A percentile compares a stretch with the other conserved stretches of the same genome.
Evolutionary conservation across 192 early-diverging fungal genomes (phyloP).

Genomic region (Dissophora ornata): DNA sequence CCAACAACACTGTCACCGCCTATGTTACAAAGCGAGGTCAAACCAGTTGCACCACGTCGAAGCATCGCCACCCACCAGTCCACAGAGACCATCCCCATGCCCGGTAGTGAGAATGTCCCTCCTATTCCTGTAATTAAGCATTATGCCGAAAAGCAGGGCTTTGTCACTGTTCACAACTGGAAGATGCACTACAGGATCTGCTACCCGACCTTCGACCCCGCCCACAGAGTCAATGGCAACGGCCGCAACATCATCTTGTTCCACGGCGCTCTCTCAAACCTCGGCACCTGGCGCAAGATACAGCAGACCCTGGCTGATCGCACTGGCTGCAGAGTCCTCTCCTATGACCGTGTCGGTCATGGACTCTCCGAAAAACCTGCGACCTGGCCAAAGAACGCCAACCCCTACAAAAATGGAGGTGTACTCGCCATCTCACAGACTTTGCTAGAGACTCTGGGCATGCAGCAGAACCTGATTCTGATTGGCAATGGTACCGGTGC

Average conservation of each 20-base stretch:
- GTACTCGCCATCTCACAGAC: slow-evolving; percentile 26
- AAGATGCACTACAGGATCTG: slow-evolving; percentile 37
- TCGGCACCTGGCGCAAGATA: slow-evolving; percentile 34
- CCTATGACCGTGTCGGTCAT: slow-evolving; percentile 38
- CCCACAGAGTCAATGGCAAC: slow-evolving; percentile 34
- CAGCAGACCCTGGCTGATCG: slow-evolving; percentile 39
- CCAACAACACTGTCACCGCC: slow-evolving; percentile 28
- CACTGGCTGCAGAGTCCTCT: slow-evolving; percentile 37
- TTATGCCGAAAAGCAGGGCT: slow-evolving; percentile 28
- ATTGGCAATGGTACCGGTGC: slow-evolving; percentile 35
- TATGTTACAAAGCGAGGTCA: neutral
- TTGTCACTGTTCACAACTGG: slow-evolving; percentile 21
- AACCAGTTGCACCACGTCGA: slow-evolving; percentile 1
- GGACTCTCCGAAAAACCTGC: slow-evolving; percentile 30
- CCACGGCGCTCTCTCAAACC: slow-evolving; percentile 36
- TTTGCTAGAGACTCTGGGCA: slow-evolving; percentile 28
- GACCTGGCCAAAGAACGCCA: slow-evolving; percentile 34
- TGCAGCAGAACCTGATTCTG: slow-evolving; percentile 37
- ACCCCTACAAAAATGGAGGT: slow-evolving; percentile 42
- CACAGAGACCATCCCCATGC: neutral
- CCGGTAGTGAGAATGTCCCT: neutral
- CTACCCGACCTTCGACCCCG: slow-evolving; percentile 29
- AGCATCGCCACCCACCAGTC: neutral
- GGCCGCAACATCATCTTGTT: slow-evolving; percentile 44
- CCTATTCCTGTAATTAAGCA: neutral